A percentile compares a stretch with the other conserved stretches of the same genome.
Conservation (phyloP, 1,284 basidiomycete genomes). For the Ganoderma boninense region DNA sequence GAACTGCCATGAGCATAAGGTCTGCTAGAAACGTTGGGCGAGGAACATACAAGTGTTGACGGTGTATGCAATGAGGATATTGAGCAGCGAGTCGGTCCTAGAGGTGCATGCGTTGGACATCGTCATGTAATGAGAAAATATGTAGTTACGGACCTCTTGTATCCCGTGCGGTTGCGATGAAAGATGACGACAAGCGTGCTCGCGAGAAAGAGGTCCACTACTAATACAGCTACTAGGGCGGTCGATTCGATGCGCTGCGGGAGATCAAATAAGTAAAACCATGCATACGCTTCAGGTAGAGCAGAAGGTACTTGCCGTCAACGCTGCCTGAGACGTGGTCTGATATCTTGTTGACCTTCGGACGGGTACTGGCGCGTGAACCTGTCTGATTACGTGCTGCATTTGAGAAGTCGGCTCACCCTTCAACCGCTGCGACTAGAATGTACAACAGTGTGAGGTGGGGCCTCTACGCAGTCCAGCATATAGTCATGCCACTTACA, state of each 20-base stretch:
- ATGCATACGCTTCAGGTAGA: background rate
- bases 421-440: background rate
- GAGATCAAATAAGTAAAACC: background rate
- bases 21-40: background rate
- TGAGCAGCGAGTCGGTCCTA: conserved; percentile 5
- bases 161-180: conserved; percentile 4
- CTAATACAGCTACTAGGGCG: background rate
- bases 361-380: background rate
- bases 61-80: background rate
- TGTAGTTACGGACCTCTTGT: background rate
- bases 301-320: background rate
- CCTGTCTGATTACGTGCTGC: background rate
- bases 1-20: no score
- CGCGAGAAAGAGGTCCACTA: conserved; percentile 2
- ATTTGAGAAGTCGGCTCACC: background rate
- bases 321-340: background rate
- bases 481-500: background rate
- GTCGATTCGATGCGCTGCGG: background rate
- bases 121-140: background rate
- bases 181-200: background rate
- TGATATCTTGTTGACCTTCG: background rate
- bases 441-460: background rate
- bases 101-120: background rate
- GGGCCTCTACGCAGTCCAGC: background rate
- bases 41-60: conserved; percentile 4